Base-by-base conservation (phyloP, 257 asterid species). In the Hygrophila difformis region DNA sequence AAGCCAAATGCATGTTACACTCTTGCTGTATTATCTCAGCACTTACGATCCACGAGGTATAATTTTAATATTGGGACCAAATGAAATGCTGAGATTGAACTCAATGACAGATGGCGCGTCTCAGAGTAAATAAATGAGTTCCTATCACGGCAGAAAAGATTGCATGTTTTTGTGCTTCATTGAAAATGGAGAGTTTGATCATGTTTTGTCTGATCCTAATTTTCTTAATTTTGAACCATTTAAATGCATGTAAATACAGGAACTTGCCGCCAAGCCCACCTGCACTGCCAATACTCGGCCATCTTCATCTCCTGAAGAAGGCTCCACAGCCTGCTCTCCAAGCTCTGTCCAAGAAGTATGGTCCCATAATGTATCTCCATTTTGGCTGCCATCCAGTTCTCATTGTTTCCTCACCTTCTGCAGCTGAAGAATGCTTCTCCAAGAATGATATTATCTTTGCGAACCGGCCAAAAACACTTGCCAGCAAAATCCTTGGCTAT, bases 251-350 rank as follows among this genome's bases (percentile, higher is more conserved):
- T 13, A 63, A 52, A 28, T 18, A 9, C 14, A 56, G 39, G 14
- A 70, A 63, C 1, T 29, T 49, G 20, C 84, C 87, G 28, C 87
- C 93, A 53, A 33, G 60, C 11, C 84, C 93, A 12, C 75, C 62
- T 4, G 54, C 60, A 6, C 17, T 72, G 12, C 93, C 84, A 8
- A 47, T 81, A 16, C 13, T 49, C 2, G 84, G 82, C 57, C 93
- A 81, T 31, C 79, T 81, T 53, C 84, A 81, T 60, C 79, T 66
- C 41, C 59, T 74, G 57, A 69, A 64, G 39, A 16, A 67, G 6
- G 43, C 47, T 15, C 59, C 61, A 1, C 79, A 71, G 63, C 56
- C 48, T 8, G 41, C 72, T 16, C 71, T 77, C 11, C 62, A 52
- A 44, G 50, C 61, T 28, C 76, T 77, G 4, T 66, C 74, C 12